These are phyloP conservation scores for Inga leiocalycina DNA, from an alignment of 306 rosid species.

Conservation along the genomic window DNA sequence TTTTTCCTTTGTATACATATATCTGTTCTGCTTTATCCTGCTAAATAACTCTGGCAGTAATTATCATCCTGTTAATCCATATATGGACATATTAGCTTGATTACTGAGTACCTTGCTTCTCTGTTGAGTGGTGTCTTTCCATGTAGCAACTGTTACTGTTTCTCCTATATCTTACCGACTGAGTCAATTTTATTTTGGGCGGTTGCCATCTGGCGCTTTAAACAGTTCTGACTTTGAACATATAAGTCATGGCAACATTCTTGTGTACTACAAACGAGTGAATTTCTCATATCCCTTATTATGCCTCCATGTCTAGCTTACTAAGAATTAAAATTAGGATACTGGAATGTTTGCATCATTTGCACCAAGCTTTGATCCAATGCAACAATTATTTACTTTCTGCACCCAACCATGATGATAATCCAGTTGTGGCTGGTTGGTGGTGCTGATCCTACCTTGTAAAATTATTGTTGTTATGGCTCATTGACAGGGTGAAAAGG, in stretches of 20 bases:
- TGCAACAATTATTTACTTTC: slow-evolving; percentile 29
- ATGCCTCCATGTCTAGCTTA: not conserved
- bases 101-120: not conserved
- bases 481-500: slow-evolving; percentile 48
- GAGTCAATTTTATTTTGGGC: not conserved
- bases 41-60: not conserved
- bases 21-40: slow-evolving; percentile 15
- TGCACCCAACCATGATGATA: slow-evolving; percentile 27
- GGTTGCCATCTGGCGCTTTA: not conserved
- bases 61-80: slow-evolving; percentile 11
- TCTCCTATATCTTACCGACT: slow-evolving; percentile 2
- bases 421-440: slow-evolving; percentile 18
- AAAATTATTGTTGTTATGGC: slow-evolving; percentile 27
- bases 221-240: not conserved
- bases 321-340: slow-evolving; percentile 11
- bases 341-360: slow-evolving; percentile 23
- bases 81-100: slow-evolving; percentile 11
- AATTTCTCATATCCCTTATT: not conserved
- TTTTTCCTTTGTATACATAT: not conserved
- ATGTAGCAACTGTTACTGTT: not conserved
- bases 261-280: slow-evolving; percentile 10
- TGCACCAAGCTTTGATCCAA: not conserved
- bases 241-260: not conserved
- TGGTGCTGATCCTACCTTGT: slow-evolving; percentile 28
- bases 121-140: not conserved